Base-by-base conservation (phyloP, 2,329 filamentous ascomycete species). In the Clonostachys solani region DNA sequence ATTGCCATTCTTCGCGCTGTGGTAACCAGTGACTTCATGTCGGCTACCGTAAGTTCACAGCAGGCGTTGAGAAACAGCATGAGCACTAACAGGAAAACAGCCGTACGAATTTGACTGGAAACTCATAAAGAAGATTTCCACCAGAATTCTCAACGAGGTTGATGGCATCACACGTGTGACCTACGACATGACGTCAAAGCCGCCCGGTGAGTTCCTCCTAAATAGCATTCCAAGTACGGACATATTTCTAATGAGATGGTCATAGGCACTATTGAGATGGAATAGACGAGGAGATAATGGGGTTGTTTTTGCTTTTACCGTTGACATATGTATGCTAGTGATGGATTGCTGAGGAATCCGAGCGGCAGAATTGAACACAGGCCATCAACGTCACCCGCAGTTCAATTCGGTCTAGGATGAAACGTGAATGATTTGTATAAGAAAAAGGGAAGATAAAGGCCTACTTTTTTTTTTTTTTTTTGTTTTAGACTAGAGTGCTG, bases 211-310 rank as follows among this genome's bases (percentile, higher is more conserved):
- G 67, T 33, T n/a, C 16, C 41, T 34, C 7, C 34, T 17, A 9
- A 23, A 38, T 5, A 15, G 2, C 12, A 43, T 8, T 33, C 12
- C 33, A 9, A 18, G 35, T 17, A 18, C 46, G 48, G 16, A 52
- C 33, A 51, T 23, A 43, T 37, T 29, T 49, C 46, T 53, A 50
- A 38, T 51, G 73, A 81, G 63, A 86, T 86, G 69, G 82, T 83
- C 44, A 83, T 83, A 43, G 83, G 81, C 50, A 89, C 86, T 3
- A 89, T 89, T 60, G 86, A 89, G 71, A 79, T 89, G 72, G 84
- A 89, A 69, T 89, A 79, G 40, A 29, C 8, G 10, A 4, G 23
- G 23, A 29, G 23, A 29, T 29, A 3, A 29, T 29, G 9, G 23
- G 23, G 10, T 23, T 23, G 9, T 29, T 29, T 29, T 29, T 29